Base-by-base conservation (phyloP, 108 stramenopile species). In the Cyclotella sp. region DNA sequence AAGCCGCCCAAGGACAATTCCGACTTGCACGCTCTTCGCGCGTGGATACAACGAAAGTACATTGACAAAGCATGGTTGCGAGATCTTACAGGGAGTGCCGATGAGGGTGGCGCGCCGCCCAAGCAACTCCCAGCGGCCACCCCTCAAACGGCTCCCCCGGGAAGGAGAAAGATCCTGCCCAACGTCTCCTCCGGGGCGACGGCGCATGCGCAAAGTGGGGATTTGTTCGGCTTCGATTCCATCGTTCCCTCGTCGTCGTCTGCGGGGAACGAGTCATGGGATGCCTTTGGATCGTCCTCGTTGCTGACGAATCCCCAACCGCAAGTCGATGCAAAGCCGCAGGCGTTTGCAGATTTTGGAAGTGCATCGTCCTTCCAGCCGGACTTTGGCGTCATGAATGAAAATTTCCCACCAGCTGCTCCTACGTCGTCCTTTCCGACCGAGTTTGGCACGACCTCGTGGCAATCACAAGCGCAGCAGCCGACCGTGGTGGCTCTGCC, bases 1-100 rank as follows among this genome's bases (percentile, higher is more conserved):
- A 81, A 81, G 41, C 72, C 78, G 34, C 93, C 93, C 6, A 29
- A 72, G 16, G 84, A 90, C 52, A 93, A 89, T 77, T 68, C 73
- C 41, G 83, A 95, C 63, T 72, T 84, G 68, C 78, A 88, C 26
- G 79, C 81, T 43, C 62, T 95, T 27, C 65, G 89, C 0, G 71
- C 84, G 15, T 95, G 94, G 94, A 91, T 95, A 66, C 84, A 79
- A 16, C 67, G 72, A 45, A 93, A 93, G 76, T 95, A 95, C 65
- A 57, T 80, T 29, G 91, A 90, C 40, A 90, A 88, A 57, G 68
- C 75, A 22, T 95, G 92, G 91, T 85, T 70, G 58, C 70, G 51
- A 14, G 74, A 43, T n/a, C 59, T 19, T n/a, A 51, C 19, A 28
- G 70, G 9, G 2, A 70, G 30, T 16, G 72, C 30, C 24, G 75